Evolutionary conservation across 805 yeast genomes (phyloP).

Genomic region (Saturnispora kantuleensis): DNA sequence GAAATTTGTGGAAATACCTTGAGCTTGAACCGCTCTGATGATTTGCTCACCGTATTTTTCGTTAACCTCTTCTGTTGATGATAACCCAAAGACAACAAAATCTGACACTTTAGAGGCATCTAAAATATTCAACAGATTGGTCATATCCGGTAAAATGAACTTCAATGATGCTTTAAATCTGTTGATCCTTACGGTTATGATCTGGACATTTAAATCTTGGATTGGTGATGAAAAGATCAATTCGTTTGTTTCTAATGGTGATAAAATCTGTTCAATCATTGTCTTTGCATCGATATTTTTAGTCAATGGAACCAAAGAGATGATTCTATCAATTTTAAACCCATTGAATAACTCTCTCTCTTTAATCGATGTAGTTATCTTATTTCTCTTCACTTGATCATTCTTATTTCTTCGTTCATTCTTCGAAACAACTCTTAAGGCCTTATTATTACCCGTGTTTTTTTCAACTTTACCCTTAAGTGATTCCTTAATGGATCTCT

Average conservation of each 20-base stretch:
- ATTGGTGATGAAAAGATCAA: conserved; percentile 26
- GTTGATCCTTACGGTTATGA: conserved; percentile 41
- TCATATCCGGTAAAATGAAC: conserved; percentile 61
- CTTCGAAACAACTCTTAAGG: conserved; percentile 32
- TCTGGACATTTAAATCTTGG: conserved; percentile 34
- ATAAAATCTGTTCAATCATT: conserved; percentile 42
- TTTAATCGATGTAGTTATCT: conserved; percentile 50
- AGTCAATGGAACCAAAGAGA: conserved; percentile 74
- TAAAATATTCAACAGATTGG: conserved; percentile 55
- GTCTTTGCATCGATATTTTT: conserved; percentile 51
- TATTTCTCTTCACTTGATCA: conserved; percentile 66
- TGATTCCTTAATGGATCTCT: conserved; percentile 73
- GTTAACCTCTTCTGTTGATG: conserved; percentile 79
- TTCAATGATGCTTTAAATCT: conserved; percentile 72
- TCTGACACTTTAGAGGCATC: conserved; percentile 89
- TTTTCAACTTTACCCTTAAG: conserved; percentile 85
- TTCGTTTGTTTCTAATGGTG: conserved; percentile 25
- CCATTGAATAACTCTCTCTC: conserved; percentile 57
- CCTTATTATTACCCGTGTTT: conserved; percentile 27
- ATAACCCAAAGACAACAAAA: conserved; percentile 79
- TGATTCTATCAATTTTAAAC: conserved; percentile 69
- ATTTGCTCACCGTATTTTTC: conserved; percentile 77
- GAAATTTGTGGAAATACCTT: conserved; percentile 77
- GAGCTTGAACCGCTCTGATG: conserved; percentile 78
- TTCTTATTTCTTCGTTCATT: conserved; percentile 69